Evolutionary conservation across 306 rosid genomes (phyloP).

Genomic region (Acacia acuminata): DNA sequence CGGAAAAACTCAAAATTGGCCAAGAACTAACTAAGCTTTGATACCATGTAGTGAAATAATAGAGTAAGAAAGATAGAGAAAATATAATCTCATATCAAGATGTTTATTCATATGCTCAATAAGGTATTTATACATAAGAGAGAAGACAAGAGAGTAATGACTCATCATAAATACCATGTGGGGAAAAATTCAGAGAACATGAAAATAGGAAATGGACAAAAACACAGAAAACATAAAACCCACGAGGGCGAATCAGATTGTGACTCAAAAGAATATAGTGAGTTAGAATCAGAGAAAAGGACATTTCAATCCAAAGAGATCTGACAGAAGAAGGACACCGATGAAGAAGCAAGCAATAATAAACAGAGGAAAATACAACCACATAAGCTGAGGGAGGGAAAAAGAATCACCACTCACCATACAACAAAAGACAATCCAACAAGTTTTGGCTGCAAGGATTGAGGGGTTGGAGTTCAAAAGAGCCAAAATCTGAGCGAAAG

Average conservation of each 20-base stretch:
- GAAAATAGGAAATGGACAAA: not conserved
- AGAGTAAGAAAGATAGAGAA: no score
- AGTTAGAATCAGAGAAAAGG: not conserved
- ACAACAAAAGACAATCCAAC: not conserved
- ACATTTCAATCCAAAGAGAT: not conserved
- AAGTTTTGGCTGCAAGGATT: not conserved
- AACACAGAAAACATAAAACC: not conserved
- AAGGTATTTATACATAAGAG: no score
- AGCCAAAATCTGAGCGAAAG: not conserved
- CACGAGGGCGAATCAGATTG: constrained; percentile 15
- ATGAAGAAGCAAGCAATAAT: not conserved
- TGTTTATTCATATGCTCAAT: no score
- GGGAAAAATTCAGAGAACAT: not conserved
- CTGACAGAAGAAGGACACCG: constrained; percentile 11
- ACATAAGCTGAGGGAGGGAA: not conserved
- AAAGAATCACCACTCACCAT: not conserved
- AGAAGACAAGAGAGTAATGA: no score
- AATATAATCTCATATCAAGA: no score
- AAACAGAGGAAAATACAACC: no score
- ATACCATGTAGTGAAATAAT: no score
- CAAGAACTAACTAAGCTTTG: no score
- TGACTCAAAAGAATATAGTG: not conserved
- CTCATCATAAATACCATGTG: no score
- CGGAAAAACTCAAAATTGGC: no score
- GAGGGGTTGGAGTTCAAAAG: not conserved